Evolutionary conservation across 306 rosid genomes (phyloP).

Genomic region (Cicer chorassanicum): DNA sequence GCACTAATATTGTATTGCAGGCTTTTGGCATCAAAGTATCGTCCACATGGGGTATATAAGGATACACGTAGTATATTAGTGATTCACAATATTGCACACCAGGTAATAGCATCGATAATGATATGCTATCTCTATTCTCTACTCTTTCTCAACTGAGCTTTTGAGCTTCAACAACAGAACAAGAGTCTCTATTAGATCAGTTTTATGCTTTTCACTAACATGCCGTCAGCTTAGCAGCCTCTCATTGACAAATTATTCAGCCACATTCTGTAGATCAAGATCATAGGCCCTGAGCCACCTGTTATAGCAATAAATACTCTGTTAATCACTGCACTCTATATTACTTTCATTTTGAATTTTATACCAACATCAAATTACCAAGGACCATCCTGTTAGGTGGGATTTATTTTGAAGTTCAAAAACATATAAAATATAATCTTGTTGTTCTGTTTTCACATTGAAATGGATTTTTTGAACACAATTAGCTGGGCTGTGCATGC

Average conservation of each 20-base stretch:
- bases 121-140: constrained; percentile 15
- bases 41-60: constrained; percentile 76
- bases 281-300: constrained; percentile 19
- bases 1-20: constrained; percentile 56
- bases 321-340: constrained; percentile 10
- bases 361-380: background rate
- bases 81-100: constrained; percentile 88
- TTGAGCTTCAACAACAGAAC: constrained; percentile 24
- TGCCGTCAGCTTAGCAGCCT: constrained; percentile 27
- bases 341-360: constrained; percentile 19
- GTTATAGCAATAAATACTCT: background rate
- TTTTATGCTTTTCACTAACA: background rate
- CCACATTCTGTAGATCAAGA: constrained; percentile 20
- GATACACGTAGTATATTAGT: constrained; percentile 87
- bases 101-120: constrained; percentile 54
- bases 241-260: constrained; percentile 17
- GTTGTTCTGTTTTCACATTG: constrained; percentile 2
- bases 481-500: constrained; percentile 13
- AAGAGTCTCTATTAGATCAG: constrained; percentile 8
- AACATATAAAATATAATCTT: background rate
- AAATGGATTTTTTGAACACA: constrained; percentile 40
- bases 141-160: constrained; percentile 24
- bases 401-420: constrained; percentile 29
- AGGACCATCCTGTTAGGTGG: background rate
- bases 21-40: constrained; percentile 84